Evolutionary conservation across 306 rosid species (phyloP).

Genomic region (Inga oerstediana): DNA sequence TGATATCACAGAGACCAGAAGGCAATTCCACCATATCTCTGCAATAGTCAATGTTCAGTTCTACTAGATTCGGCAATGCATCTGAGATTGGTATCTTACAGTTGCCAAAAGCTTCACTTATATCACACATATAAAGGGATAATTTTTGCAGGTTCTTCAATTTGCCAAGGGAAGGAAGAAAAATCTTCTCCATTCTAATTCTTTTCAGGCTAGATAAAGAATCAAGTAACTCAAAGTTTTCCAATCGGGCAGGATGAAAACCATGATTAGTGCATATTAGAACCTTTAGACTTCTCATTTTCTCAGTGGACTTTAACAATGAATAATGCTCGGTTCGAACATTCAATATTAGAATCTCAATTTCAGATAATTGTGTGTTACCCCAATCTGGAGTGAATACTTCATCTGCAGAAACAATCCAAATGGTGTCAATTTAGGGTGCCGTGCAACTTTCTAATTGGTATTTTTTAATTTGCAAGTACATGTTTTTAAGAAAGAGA

Average conservation of each 20-base stretch:
- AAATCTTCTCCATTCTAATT: slow-evolving; percentile 58
- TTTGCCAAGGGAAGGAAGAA: slow-evolving; percentile 45
- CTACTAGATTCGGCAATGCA: slow-evolving; percentile 49
- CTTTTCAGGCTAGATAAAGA: slow-evolving; percentile 44
- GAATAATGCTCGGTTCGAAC: slow-evolving; percentile 38
- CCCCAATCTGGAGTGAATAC: slow-evolving; percentile 38
- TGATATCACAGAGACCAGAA: slow-evolving; percentile 39
- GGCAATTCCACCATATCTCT: slow-evolving; percentile 52
- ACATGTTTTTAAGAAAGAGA: not conserved
- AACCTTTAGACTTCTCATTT: slow-evolving; percentile 56
- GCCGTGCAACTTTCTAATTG: not conserved
- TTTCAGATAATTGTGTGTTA: slow-evolving; percentile 32
- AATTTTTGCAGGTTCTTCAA: slow-evolving; percentile 49
- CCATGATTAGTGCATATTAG: slow-evolving; percentile 48
- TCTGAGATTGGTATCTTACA: slow-evolving; percentile 36
- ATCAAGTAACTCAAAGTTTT: slow-evolving; percentile 38
- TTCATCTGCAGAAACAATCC: slow-evolving; percentile 54
- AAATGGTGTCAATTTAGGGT: slow-evolving; percentile 12
- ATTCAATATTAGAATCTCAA: slow-evolving; percentile 60
- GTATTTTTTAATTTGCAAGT: not conserved
- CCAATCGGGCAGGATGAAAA: slow-evolving; percentile 37
- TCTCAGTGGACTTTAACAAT: slow-evolving; percentile 40
- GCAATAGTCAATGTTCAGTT: slow-evolving; percentile 62
- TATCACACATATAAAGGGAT: slow-evolving; percentile 60
- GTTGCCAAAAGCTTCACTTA: slow-evolving; percentile 45